These are phyloP conservation scores for Fraxinus excelsior DNA, from an alignment of 257 asterid genomes.

Conservation along the genomic window DNA sequence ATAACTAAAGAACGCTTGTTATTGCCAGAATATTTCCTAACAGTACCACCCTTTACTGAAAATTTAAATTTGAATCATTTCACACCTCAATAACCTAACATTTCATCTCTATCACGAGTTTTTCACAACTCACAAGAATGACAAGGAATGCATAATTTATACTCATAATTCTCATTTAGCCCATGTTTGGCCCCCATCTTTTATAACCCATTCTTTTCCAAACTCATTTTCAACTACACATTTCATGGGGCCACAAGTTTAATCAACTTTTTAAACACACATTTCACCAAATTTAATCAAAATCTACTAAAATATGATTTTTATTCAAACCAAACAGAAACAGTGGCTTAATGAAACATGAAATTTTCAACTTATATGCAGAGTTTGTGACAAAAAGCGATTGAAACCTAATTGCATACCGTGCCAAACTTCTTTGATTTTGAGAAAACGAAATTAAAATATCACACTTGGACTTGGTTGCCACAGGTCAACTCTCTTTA, in stretches of 20 bases:
- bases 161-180: neutral
- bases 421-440: neutral
- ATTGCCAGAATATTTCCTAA: neutral
- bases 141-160: neutral
- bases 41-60: neutral
- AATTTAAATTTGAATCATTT: neutral
- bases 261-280: too few species aligned
- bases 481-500: neutral
- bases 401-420: neutral
- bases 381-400: slow-evolving; percentile 9
- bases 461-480: neutral
- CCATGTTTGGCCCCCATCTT: too few species aligned
- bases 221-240: too few species aligned
- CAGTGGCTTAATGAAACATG: neutral
- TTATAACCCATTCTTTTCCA: too few species aligned
- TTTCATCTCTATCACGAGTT: neutral
- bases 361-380: slow-evolving; percentile 2
- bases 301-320: too few species aligned
- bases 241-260: too few species aligned
- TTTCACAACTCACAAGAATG: neutral
- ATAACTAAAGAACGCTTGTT: neutral
- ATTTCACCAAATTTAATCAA: too few species aligned
- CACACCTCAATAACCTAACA: neutral
- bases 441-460: neutral
- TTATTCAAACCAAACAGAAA: too few species aligned